Percentiles rank a stretch among this genome's conserved stretches.
Evolutionary conservation across 805 yeast species (phyloP).

Genomic region (Monosporozyma aerobia): DNA sequence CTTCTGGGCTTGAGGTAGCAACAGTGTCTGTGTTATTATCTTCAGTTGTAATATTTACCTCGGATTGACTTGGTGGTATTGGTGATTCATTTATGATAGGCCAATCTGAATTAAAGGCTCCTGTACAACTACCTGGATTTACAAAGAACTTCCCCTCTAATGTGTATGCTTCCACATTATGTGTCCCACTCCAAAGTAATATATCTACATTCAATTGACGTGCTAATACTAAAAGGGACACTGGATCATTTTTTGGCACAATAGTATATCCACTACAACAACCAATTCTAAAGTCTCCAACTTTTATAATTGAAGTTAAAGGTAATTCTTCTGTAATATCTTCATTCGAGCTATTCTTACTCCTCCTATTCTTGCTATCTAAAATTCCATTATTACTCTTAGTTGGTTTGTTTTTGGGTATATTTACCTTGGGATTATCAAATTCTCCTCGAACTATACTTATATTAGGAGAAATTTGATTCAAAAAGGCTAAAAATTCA

Average conservation of each 20-base stretch:
- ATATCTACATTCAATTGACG: conserved; percentile 89
- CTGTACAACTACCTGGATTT: conserved; percentile 97
- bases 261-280: conserved; percentile 76
- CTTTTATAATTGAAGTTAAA: conserved; percentile 51
- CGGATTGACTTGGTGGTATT: conserved; percentile 6
- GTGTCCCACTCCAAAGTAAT: conserved; percentile 87
- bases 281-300: conserved; percentile 71
- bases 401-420: background rate
- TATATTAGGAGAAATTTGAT: conserved; percentile 60
- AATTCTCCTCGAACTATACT: conserved; percentile 76
- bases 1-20: background rate
- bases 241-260: conserved; percentile 81
- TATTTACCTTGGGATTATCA: conserved; percentile 41
- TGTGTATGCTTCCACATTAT: conserved; percentile 85
- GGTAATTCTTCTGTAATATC: conserved; percentile 36
- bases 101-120: conserved; percentile 67
- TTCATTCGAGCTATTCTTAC: background rate
- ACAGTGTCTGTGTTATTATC: conserved; percentile 3
- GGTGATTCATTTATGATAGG: conserved; percentile 31
- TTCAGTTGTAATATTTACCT: conserved; percentile 5
- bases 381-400: background rate
- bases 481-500: conserved; percentile 53
- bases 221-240: conserved; percentile 71
- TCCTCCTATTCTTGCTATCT: background rate
- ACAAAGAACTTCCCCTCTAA: conserved; percentile 86